Percentiles rank a stretch among this genome's conserved stretches.
phyloP scores from a whole-genome alignment of 441 rosid genomes.

The Iberis amara region DNA sequence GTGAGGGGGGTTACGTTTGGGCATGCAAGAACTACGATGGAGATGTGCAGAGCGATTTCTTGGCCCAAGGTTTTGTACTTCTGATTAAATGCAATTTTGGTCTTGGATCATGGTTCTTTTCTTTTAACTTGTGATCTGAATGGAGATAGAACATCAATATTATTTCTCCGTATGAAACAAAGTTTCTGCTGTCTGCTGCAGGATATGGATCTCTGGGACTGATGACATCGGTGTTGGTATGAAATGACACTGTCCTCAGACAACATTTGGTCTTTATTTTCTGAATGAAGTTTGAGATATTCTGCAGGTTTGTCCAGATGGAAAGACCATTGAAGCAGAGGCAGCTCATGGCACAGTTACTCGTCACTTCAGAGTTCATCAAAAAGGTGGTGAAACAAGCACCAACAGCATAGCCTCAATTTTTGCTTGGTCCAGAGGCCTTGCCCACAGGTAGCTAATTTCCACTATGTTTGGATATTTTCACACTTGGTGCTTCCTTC shows the following conservation, averaged over 20 bases:
- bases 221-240: conserved; percentile 92
- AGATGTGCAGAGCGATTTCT: conserved; percentile 93
- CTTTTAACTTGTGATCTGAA: conserved; percentile 1
- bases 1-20: conserved; percentile 91
- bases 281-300: conserved; percentile 11
- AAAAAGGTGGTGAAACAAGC: conserved; percentile 93
- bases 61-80: conserved; percentile 71
- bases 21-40: conserved; percentile 99
- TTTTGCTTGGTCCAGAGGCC: conserved; percentile 93
- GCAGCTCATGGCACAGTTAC: conserved; percentile 97
- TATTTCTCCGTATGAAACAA: conserved; percentile 14
- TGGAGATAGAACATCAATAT: conserved; percentile 6
- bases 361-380: conserved; percentile 82
- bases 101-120: neutral
- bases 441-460: conserved; percentile 61
- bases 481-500: too few species aligned
- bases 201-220: conserved; percentile 95
- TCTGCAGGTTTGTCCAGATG: conserved; percentile 83
- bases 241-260: conserved; percentile 10
- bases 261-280: conserved; percentile 10
- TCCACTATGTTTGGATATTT: neutral
- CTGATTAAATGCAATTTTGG: neutral
- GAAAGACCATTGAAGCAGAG: conserved; percentile 86
- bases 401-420: conserved; percentile 96
- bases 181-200: conserved; percentile 27